A percentile compares a stretch with the other conserved stretches of the same genome.
Conservation (phyloP, 305 asterid genomes). For the Fraxinus ornus region DNA sequence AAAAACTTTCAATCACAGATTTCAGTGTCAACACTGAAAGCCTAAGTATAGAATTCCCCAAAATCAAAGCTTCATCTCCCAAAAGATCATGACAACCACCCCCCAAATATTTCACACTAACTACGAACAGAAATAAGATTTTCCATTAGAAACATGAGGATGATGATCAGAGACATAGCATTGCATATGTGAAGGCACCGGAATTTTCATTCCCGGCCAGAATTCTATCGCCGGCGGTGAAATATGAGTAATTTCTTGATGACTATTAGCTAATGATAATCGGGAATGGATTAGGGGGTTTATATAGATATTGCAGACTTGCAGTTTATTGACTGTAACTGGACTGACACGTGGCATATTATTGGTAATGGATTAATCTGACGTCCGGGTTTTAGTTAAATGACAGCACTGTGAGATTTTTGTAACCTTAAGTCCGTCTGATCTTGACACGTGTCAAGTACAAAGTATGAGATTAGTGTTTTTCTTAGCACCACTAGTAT, state of each 20-base stretch:
- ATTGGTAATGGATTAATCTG: slow-evolving; percentile 29
- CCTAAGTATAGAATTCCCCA: slow-evolving; percentile 19
- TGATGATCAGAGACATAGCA: slow-evolving; percentile 53
- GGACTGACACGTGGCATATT: slow-evolving; percentile 37
- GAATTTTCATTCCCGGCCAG: slow-evolving; percentile 53
- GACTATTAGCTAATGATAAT: neutral
- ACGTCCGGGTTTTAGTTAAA: slow-evolving; percentile 35
- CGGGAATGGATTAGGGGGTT: no score
- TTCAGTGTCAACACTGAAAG: neutral
- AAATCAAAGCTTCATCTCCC: slow-evolving; percentile 16
- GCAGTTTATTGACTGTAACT: slow-evolving; percentile 34
- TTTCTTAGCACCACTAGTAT: no score
- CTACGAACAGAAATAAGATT: neutral
- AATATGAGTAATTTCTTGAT: neutral
- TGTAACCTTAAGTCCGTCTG: neutral
- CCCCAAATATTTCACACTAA: slow-evolving; percentile 6
- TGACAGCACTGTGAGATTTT: slow-evolving; percentile 12
- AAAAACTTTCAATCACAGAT: neutral
- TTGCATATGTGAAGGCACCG: slow-evolving; percentile 28
- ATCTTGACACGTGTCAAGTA: slow-evolving; percentile 17
- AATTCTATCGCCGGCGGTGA: slow-evolving; percentile 28
- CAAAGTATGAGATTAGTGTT: no score
- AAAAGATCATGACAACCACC: slow-evolving; percentile 12
- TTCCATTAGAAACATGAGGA: slow-evolving; percentile 52
- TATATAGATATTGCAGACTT: slow-evolving; percentile 14